Percentiles rank a stretch among this genome's conserved stretches.
These are phyloP conservation scores for Dryas alaskensis DNA, from an alignment of 306 rosid species.

Conservation along the genomic window DNA sequence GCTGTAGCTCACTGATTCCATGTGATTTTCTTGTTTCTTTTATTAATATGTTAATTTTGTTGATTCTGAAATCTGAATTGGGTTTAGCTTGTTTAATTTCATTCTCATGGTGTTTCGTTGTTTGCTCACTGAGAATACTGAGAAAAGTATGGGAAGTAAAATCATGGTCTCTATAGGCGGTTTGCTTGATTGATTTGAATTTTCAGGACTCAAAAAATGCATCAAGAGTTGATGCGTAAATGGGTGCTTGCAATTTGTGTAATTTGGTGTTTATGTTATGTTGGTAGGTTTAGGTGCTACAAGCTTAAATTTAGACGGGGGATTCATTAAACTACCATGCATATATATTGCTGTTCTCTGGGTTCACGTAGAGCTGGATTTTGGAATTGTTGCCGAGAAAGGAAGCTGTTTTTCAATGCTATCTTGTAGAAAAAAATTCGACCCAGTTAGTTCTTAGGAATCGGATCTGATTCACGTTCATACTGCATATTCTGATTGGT, in stretches of 20 bases:
- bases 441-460: neutral
- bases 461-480: neutral
- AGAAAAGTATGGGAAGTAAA: conserved; percentile 1
- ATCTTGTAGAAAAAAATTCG: neutral
- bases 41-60: neutral
- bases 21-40: neutral
- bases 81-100: neutral
- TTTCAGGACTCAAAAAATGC: neutral
- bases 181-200: neutral
- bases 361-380: conserved; percentile 5
- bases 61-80: neutral
- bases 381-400: neutral
- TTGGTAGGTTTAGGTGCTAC: neutral
- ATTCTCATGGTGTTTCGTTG: neutral
- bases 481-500: conserved; percentile 1
- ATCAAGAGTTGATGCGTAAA: neutral
- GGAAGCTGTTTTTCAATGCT: neutral
- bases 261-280: neutral
- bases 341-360: neutral
- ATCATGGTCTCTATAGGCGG: neutral
- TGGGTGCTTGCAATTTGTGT: neutral
- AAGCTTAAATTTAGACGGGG: neutral
- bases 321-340: neutral
- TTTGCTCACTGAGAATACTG: neutral
- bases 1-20: neutral